phyloP scores from a whole-genome alignment of 78 protist species.

The Cavenderia fasciculata region DNA sequence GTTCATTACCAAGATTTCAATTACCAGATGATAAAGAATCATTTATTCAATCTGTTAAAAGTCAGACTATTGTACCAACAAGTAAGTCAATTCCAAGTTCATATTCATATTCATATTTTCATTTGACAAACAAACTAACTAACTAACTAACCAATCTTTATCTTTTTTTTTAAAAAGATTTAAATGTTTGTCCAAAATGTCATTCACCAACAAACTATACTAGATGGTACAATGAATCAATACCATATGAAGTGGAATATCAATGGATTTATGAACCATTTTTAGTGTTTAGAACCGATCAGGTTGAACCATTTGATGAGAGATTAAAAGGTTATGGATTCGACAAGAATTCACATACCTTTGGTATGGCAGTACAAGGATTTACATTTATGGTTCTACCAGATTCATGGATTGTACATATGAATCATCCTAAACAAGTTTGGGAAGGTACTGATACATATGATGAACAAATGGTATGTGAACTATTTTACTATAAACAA shows the following conservation, averaged over 20 bases:
- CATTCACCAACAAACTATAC: slow-evolving; percentile 54
- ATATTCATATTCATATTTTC: not conserved
- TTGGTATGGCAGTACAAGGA: slow-evolving; percentile 55
- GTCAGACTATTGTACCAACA: slow-evolving; percentile 6
- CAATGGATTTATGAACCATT: slow-evolving; percentile 73
- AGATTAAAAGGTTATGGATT: slow-evolving; percentile 62
- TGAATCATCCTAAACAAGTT: slow-evolving; percentile 21
- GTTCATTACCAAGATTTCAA: not conserved
- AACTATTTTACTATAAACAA: not conserved
- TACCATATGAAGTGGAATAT: slow-evolving; percentile 35
- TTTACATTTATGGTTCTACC: slow-evolving; percentile 38
- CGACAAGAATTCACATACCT: slow-evolving; percentile 42
- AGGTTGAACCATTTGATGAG: slow-evolving; percentile 25
- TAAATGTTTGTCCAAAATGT: slow-evolving; percentile 41
- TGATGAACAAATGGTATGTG: slow-evolving; percentile 10
- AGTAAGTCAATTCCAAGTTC: not conserved
- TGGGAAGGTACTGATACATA: slow-evolving; percentile 42
- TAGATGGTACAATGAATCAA: not conserved
- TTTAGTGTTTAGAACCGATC: slow-evolving; percentile 21
- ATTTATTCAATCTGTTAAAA: not conserved
- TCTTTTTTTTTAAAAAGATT: not conserved
- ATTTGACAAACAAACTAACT: not conserved
- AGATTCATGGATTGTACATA: slow-evolving; percentile 28
- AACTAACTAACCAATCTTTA: too few relatives aligned
- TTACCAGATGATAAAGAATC: slow-evolving; percentile 24